A percentile compares a stretch with the other conserved stretches of the same genome.
Evolutionary conservation across 1,284 basidiomycete species (phyloP).

Genomic region (Stygiomarasmius scandens): DNA sequence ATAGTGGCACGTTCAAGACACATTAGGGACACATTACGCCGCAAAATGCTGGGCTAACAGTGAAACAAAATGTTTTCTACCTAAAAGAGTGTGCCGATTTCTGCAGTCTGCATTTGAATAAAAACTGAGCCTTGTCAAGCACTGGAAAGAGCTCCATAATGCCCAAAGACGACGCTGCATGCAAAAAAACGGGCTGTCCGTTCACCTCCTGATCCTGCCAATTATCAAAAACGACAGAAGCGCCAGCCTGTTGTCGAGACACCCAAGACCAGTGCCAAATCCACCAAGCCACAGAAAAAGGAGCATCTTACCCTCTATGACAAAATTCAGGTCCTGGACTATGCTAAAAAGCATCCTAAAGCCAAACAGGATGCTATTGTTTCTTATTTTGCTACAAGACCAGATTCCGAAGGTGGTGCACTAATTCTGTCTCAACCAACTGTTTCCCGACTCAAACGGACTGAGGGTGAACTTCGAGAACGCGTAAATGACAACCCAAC

Average conservation of each 20-base stretch:
- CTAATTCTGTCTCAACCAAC: slow-evolving; percentile 27
- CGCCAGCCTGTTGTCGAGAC: not conserved
- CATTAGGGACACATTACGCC: too few relatives aligned
- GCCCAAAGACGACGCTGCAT: not conserved
- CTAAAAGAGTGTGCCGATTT: too few relatives aligned
- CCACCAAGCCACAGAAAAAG: not conserved
- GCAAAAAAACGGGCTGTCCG: not conserved
- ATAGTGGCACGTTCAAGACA: too few relatives aligned
- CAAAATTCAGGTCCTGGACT: slow-evolving; percentile 29
- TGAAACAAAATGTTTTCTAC: too few relatives aligned
- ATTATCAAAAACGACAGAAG: not conserved
- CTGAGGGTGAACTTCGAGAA: slow-evolving; percentile 18
- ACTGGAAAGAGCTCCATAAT: not conserved
- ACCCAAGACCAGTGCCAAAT: slow-evolving; percentile 14
- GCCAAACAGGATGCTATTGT: slow-evolving; percentile 26
- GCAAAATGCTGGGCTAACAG: too few relatives aligned
- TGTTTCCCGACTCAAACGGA: slow-evolving; percentile 20
- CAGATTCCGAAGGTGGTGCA: slow-evolving; percentile 11
- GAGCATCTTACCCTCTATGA: slow-evolving; percentile 30
- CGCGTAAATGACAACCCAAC: slow-evolving; percentile 19
- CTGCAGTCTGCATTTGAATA: too few relatives aligned
- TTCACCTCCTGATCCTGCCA: not conserved
- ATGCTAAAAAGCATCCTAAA: slow-evolving; percentile 23
- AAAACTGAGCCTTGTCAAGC: not conserved
- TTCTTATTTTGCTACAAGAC: slow-evolving; percentile 24